Base-by-base conservation (phyloP, 371 early-diverging fungal species). In the Sporodiniella umbellata region DNA sequence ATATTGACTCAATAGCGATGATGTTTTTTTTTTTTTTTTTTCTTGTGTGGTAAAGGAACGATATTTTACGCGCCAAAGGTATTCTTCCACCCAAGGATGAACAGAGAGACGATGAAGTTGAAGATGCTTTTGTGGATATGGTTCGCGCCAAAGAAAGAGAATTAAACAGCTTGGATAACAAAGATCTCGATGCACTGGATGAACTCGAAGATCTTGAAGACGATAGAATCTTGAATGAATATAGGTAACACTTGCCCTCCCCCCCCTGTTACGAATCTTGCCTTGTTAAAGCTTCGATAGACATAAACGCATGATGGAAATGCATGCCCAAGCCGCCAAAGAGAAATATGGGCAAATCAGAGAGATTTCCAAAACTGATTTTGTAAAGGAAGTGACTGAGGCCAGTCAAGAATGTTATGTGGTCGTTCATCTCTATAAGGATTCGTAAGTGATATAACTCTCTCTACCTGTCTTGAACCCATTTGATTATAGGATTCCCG, bases 351-450 rank as follows among this genome's bases (percentile, higher is more conserved):
- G 98, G 22, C 79, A 88, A 31, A 72, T 95, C 3, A 63, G 56
- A 3, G 89, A 92, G 47, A 95, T 97, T 35, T 91, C 93, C 15
- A 89, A 95, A 66, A 90, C 96, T 2, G 96, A 97, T 58, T 97
- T 92, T 68, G 70, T 86, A 38, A 70, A 67, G 42, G 90, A 94
- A 64, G 96, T 97, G 7, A 90, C 94, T 0, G 94, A 94, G 18
- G 94, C 94, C 7, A 89, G 89, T 74, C 86, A 87, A 55, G 74
- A 81, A 21, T 79, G 77, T 22, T 75, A 82, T 68, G 92, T 92
- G 17, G 86, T 94, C 23, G 84, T 78, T 11, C 87, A 86, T 53
- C 75, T 92, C 19, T 92, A 80, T 63, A 84, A 92, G 56, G 85
- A 86, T 48, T 64, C 64, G 86, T 79, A 74, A 75, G 78, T 70